Base-by-base conservation (phyloP, 2,329 filamentous ascomycete genomes). In the Bimuria novae-zelandiae region DNA sequence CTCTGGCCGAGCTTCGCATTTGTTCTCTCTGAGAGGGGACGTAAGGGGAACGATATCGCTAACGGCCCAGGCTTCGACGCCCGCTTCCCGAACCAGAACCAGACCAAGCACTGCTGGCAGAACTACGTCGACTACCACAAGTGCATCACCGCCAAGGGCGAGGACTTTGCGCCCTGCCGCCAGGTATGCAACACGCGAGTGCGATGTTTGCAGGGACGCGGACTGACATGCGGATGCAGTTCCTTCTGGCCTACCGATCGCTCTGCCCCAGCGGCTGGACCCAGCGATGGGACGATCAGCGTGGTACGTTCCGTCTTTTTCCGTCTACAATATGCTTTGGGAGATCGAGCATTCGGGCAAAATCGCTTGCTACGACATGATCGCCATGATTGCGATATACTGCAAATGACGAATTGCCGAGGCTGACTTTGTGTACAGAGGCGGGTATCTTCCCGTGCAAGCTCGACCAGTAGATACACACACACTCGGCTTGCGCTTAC, bases 41-140 rank as follows among this genome's bases (percentile, higher is more conserved):
- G 22, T 10, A 7, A 11, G 23, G 16, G 16, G 40, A 40, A 30
- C 21, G 19, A 17, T 4, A 21, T 23, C n/a, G 36, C 49, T 40
- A 22, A 44, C 48, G n/a, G 22, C 17, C 49, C 62, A 97, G 94
- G 94, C 84, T 96, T 95, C 83, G 94, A 99, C 78, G 94, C 94
- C 79, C 93, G 94, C 78, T 99, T 97, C 83, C 94, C 94, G 75
- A 96, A 99, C 84, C 82, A 87, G 84, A 99, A 99, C 84, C 90
- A 94, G 78, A 87, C 92, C 81, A 97, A 97, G 89, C 92, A 99
- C 87, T 99, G 94, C 90, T 99, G 94, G 94, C 95, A 99, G 80
- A 99, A 99, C 86, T 99, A 99, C 82, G 94, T 99, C 82, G 94
- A 99, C 80, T 97, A 99, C 85, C 90, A 99, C 88, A 99, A 99